These are phyloP conservation scores for Kluyveromyces lactis DNA, from an alignment of 805 yeast genomes.

Conservation along the genomic window DNA sequence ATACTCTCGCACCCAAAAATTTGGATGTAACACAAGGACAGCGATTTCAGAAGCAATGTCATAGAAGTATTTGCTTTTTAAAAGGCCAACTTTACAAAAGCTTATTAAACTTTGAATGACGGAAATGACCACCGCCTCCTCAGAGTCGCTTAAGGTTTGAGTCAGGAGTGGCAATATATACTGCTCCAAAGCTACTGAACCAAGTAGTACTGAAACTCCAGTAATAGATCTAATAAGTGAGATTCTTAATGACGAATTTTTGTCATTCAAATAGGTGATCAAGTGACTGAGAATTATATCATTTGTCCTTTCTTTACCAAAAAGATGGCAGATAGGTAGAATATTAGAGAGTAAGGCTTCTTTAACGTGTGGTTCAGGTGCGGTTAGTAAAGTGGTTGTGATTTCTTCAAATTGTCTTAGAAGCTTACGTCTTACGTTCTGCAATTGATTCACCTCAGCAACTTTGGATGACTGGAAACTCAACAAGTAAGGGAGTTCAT, in stretches of 20 bases:
- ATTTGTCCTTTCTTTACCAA: constrained; percentile 82
- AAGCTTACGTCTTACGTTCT: constrained; percentile 17
- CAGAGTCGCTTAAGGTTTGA: constrained; percentile 78
- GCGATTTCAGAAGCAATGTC: constrained; percentile 44
- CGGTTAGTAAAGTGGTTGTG: constrained; percentile 60
- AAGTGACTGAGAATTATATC: constrained; percentile 84
- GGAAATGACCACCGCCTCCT: constrained; percentile 68
- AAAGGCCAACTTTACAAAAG: constrained; percentile 47
- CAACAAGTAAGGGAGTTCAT: constrained; percentile 43
- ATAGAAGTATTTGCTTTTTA: constrained; percentile 44
- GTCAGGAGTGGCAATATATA: constrained; percentile 77
- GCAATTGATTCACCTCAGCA: constrained; percentile 5
- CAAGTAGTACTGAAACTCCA: constrained; percentile 70
- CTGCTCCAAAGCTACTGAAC: constrained; percentile 75
- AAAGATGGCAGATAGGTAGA: constrained; percentile 68
- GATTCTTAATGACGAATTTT: constrained; percentile 55
- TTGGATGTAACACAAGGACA: constrained; percentile 73
- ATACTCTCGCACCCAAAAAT: constrained; percentile 72
- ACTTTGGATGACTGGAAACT: constrained; percentile 15
- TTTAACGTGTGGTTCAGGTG: constrained; percentile 55
- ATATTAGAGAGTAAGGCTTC: constrained; percentile 62
- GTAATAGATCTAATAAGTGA: constrained; percentile 66
- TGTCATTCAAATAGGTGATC: constrained; percentile 84
- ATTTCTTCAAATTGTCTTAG: constrained; percentile 50
- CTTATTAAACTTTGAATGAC: constrained; percentile 55